These are phyloP conservation scores for Tuber indicum DNA, from an alignment of 495 filamentous ascomycete species.

Conservation along the genomic window DNA sequence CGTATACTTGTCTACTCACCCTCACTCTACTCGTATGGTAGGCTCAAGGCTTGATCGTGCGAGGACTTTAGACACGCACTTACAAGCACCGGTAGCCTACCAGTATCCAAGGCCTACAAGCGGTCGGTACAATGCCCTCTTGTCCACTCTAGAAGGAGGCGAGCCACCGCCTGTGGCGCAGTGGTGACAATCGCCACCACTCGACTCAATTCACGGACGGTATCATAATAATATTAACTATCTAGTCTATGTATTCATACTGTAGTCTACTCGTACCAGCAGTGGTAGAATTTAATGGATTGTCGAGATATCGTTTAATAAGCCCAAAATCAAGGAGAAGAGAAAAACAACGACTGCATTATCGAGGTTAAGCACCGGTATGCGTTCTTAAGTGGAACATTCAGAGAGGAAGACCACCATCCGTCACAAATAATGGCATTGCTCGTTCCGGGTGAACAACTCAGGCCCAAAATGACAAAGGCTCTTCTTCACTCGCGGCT, in stretches of 20 bases:
- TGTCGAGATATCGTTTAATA: neutral
- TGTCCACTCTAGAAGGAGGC: neutral
- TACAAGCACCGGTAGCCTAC: neutral
- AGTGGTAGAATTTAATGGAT: neutral
- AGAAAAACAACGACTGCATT: neutral
- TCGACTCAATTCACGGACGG: neutral
- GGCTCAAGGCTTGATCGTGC: neutral
- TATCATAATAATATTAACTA: no score
- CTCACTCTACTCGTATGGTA: neutral
- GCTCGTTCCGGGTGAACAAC: no score
- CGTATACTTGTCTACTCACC: neutral
- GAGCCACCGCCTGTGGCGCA: neutral
- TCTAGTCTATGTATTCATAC: no score
- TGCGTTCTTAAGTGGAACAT: no score
- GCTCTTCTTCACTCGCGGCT: no score
- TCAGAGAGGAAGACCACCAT: no score
- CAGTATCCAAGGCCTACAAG: neutral
- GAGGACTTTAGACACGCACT: neutral
- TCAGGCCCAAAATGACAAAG: no score
- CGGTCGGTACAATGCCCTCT: neutral
- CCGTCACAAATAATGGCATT: no score
- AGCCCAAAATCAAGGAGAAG: neutral
- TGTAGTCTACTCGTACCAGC: no score
- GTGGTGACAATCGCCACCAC: neutral
- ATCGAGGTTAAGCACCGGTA: no score